Evolutionary conservation across 116 monocot species (phyloP), one percentile per base, ranked within the genome.

Genomic region (Dioscorea cayenensis): DNA sequence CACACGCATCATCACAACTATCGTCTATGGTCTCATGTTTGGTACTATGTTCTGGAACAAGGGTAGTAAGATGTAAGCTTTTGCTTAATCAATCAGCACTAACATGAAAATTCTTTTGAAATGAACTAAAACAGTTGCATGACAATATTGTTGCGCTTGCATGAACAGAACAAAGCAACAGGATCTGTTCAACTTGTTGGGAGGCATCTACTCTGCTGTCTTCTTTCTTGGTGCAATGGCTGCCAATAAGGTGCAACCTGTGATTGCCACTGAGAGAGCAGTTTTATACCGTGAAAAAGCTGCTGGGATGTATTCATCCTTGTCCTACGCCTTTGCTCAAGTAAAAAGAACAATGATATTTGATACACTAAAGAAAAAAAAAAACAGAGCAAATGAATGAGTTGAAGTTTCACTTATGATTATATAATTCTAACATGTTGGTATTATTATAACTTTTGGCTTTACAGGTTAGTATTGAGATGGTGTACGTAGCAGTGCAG

Each of bases 281-380:
- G 85, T 88, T 28, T 84, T 87, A 35, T 87, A 94, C 77, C 83
- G 88, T 51, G 90, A 94, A 79, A 90, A 87, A 79, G 77, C 83
- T 22, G 77, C 94, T 20, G 85, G 88, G 28, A 91, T 94, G 94
- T 94, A 94, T 74, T 91, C 94, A 50, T 75, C 84, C 48, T 66
- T 94, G 75, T 81, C 94, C 16, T 88, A 85, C 74, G 82, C 85
- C 13, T 64, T 87, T 64, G 81, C 94, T 68, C 94, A 94, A 85
- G 94, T 94, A 83, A 43, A 32, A 32, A 32, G 32, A 32, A 32
- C 4, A 2, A 32, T 32, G 3, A 32, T 32, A 32, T 1, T 32
- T 32, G 4, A 32, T 32, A 32, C 25, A 25, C 25, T 1, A 25
- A n/a, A n/a, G n/a, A 29, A 29, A 29, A 1, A 32, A 32, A 32